Evolutionary conservation across 2,329 filamentous ascomycete species (phyloP).

Genomic region (Colletotrichum brevisporum): DNA sequence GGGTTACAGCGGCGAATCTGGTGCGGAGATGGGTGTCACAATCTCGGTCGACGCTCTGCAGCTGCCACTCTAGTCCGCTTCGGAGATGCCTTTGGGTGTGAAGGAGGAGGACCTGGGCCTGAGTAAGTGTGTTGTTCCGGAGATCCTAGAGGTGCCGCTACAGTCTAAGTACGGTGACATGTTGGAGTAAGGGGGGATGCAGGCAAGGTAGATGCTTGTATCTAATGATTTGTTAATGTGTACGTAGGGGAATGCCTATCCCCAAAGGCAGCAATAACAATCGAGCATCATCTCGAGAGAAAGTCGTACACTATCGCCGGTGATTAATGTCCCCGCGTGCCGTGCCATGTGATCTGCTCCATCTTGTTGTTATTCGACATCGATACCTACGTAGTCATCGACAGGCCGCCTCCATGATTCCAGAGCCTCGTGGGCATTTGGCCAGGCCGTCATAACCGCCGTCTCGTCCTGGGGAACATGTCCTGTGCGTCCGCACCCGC

Average conservation of each 20-base stretch:
- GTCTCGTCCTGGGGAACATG: no score
- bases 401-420: background rate
- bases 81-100: slow-evolving; percentile 9
- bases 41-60: slow-evolving; percentile 27
- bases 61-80: slow-evolving; percentile 13
- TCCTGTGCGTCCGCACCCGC: no score
- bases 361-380: background rate
- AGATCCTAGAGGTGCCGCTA: background rate
- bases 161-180: slow-evolving; percentile 18
- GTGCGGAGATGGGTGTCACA: slow-evolving; percentile 39
- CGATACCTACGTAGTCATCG: background rate
- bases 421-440: background rate
- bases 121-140: background rate
- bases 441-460: background rate
- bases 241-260: slow-evolving; percentile 1
- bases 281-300: background rate
- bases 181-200: slow-evolving; percentile 28
- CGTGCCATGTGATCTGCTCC: background rate
- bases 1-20: slow-evolving; percentile 39
- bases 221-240: slow-evolving; percentile 31
- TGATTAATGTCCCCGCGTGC: background rate
- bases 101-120: slow-evolving; percentile 15
- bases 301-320: no score
- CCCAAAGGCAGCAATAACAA: background rate
- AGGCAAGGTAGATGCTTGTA: slow-evolving; percentile 29